These are phyloP conservation scores for Ustilago lituana DNA, from an alignment of 1,284 basidiomycete genomes.

Conservation along the genomic window DNA sequence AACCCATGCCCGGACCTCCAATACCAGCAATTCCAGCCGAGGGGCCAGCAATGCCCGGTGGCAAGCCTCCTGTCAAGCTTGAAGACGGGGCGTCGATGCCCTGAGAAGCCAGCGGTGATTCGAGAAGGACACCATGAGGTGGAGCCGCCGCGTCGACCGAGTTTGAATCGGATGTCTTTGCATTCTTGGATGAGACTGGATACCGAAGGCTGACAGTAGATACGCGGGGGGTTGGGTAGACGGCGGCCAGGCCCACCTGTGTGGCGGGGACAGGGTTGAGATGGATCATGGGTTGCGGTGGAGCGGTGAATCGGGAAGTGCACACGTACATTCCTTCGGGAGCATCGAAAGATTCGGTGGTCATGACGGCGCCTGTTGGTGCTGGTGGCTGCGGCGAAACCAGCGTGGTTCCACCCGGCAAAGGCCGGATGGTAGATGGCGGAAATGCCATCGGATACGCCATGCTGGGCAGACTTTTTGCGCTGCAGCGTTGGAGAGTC, in stretches of 20 bases:
- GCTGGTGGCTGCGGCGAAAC: constrained; percentile 29
- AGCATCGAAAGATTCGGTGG: constrained; percentile 48
- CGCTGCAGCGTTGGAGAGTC: neutral
- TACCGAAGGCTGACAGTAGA: constrained; percentile 41
- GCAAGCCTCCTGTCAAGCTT: constrained; percentile 46
- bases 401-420: constrained; percentile 30
- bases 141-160: constrained; percentile 6
- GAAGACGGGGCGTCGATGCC: constrained; percentile 56
- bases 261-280: constrained; percentile 37
- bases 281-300: constrained; percentile 43
- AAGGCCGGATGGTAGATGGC: constrained; percentile 15
- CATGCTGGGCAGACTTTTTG: constrained; percentile 11
- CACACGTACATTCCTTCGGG: constrained; percentile 57
- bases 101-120: constrained; percentile 50
- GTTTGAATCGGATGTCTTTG: constrained; percentile 23
- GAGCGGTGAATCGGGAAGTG: constrained; percentile 40
- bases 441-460: constrained; percentile 39
- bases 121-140: constrained; percentile 33
- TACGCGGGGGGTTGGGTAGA: constrained; percentile 44
- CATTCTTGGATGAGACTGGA: constrained; percentile 18
- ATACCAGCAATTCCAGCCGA: constrained; percentile 45
- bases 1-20: constrained; percentile 44
- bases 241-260: constrained; percentile 24
- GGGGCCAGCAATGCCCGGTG: constrained; percentile 35
- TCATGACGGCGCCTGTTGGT: constrained; percentile 31